A percentile compares a stretch with the other conserved stretches of the same genome.
phyloP scores from a whole-genome alignment of 2,329 filamentous ascomycete species.

The Orbilia oligospora region DNA sequence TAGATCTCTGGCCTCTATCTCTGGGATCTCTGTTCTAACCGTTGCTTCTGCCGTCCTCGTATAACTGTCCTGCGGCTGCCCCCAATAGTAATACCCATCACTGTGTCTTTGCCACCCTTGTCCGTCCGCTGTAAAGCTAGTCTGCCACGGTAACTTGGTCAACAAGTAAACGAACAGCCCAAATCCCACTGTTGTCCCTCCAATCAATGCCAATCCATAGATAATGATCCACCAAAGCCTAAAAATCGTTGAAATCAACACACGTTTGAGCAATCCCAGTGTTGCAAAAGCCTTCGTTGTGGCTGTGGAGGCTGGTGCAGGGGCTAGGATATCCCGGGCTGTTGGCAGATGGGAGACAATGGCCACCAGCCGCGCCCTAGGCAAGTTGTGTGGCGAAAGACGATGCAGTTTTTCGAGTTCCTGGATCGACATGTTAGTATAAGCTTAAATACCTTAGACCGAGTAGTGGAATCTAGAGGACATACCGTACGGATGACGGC shows the following conservation, averaged over 20 bases:
- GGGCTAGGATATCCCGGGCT: constrained; percentile 44
- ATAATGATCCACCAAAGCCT: constrained; percentile 41
- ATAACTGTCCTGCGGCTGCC: constrained; percentile 40
- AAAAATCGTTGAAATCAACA: constrained; percentile 37
- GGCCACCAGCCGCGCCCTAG: constrained; percentile 27
- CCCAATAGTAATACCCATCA: constrained; percentile 55
- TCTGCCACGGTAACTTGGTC: constrained; percentile 42
- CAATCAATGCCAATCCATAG: constrained; percentile 38
- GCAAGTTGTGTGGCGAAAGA: constrained; percentile 44
- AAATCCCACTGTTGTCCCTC: constrained; percentile 40
- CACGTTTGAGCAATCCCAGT: constrained; percentile 29
- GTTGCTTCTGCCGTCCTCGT: constrained; percentile 41
- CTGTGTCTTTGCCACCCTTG: constrained; percentile 39
- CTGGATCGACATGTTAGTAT: constrained; percentile 21
- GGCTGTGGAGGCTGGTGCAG: constrained; percentile 53
- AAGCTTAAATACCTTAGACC: neutral
- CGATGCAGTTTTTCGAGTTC: constrained; percentile 55
- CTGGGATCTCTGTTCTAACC: constrained; percentile 38
- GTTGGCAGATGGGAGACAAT: constrained; percentile 50
- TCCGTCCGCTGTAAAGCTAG: constrained; percentile 33
- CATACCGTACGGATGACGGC: constrained; percentile 38
- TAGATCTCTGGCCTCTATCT: constrained; percentile 43
- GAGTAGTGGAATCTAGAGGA: neutral
- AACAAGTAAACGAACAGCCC: constrained; percentile 30
- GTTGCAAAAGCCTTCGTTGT: constrained; percentile 48